These are phyloP conservation scores for Flaveria bidentis DNA, from an alignment of 129 eudicot species.

Conservation along the genomic window DNA sequence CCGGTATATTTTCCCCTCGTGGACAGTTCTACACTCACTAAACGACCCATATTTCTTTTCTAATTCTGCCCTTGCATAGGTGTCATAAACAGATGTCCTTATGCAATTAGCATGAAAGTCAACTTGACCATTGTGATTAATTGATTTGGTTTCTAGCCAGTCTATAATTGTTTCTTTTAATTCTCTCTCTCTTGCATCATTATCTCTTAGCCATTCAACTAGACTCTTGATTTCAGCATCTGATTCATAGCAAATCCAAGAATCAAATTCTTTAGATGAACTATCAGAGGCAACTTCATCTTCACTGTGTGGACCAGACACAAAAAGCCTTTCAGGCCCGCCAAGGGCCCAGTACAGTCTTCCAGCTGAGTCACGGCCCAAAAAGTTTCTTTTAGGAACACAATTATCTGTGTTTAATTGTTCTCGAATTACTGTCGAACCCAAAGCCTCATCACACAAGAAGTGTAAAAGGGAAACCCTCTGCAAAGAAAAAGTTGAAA, in stretches of 20 bases:
- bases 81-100: constrained; percentile 33
- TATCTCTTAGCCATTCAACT: constrained; percentile 62
- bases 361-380: constrained; percentile 82
- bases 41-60: constrained; percentile 55
- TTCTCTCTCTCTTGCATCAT: constrained; percentile 63
- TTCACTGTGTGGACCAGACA: constrained; percentile 32
- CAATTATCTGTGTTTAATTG: constrained; percentile 59
- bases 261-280: constrained; percentile 33
- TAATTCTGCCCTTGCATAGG: constrained; percentile 55
- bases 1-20: constrained; percentile 42
- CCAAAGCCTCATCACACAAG: constrained; percentile 77
- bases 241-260: constrained; percentile 73
- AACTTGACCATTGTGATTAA: constrained; percentile 29
- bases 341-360: constrained; percentile 73
- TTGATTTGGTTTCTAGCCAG: constrained; percentile 48
- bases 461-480: constrained; percentile 68
- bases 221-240: constrained; percentile 60
- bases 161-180: constrained; percentile 57
- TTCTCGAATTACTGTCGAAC: constrained; percentile 55
- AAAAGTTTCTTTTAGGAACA: constrained; percentile 54
- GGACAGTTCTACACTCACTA: constrained; percentile 19
- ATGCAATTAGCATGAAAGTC: constrained; percentile 28
- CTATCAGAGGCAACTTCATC: constrained; percentile 25
- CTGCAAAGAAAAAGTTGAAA: constrained; percentile 47
- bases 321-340: constrained; percentile 50